A percentile compares a stretch with the other conserved stretches of the same genome.
Conservation (phyloP, 495 filamentous ascomycete genomes). For the Hypoxylon intermedium region DNA sequence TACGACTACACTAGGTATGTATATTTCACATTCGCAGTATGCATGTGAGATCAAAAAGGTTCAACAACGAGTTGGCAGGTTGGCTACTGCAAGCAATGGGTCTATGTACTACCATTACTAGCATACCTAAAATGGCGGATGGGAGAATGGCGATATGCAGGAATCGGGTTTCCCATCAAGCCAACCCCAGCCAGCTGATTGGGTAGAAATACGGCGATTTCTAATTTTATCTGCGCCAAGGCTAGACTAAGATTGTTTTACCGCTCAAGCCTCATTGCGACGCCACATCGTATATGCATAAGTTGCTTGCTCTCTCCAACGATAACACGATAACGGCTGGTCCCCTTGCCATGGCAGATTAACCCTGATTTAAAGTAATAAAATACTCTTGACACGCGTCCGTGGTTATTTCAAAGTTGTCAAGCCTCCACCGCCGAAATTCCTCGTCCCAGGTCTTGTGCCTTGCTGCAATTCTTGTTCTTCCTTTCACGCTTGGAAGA, state of each 20-base stretch:
- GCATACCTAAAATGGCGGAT: too few species aligned
- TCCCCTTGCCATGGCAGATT: conserved; percentile 26
- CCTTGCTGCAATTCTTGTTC: not conserved
- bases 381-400: conserved; percentile 26
- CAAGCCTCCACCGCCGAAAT: not conserved
- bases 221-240: conserved; percentile 34
- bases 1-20: too few species aligned
- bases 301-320: too few species aligned
- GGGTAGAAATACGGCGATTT: conserved; percentile 4
- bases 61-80: too few species aligned
- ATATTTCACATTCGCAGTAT: too few species aligned
- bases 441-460: not conserved
- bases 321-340: too few species aligned
- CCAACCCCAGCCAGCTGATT: conserved; percentile 12
- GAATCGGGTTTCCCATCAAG: not conserved
- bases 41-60: too few species aligned
- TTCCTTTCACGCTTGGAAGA: not conserved
- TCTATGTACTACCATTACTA: too few species aligned
- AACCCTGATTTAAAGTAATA: conserved; percentile 18
- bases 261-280: conserved; percentile 22
- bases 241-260: conserved; percentile 20
- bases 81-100: too few species aligned
- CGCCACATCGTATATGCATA: conserved; percentile 14
- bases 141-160: conserved; percentile 1
- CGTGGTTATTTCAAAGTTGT: not conserved